Conservation (phyloP, 2,329 filamentous ascomycete genomes). For the Aspergillus versicolor region DNA sequence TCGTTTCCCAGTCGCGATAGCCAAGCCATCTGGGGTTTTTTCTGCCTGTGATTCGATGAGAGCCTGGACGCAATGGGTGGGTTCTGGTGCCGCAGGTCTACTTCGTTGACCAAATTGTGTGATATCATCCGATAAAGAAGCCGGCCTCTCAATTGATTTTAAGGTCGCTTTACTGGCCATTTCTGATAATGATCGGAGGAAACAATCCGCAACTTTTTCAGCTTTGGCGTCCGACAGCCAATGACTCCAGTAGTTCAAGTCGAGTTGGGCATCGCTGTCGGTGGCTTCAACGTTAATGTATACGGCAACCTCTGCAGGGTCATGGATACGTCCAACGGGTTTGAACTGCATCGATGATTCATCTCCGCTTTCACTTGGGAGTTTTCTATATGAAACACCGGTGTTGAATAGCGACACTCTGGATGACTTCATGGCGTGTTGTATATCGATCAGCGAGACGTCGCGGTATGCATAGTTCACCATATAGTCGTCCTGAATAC, state of each 20-base stretch:
- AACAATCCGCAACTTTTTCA: conserved; percentile 36
- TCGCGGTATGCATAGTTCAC: conserved; percentile 46
- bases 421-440: conserved; percentile 41
- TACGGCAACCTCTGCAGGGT: conserved; percentile 50
- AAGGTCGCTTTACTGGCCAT: conserved; percentile 25
- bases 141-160: conserved; percentile 17
- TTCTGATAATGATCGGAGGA: conserved; percentile 36
- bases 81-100: conserved; percentile 16
- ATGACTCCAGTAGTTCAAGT: conserved; percentile 44
- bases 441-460: conserved; percentile 47
- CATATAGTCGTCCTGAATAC: conserved; percentile 49
- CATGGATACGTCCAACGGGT: conserved; percentile 41
- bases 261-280: conserved; percentile 37
- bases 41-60: conserved; percentile 25
- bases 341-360: conserved; percentile 33
- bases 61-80: conserved; percentile 30
- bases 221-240: conserved; percentile 40
- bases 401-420: conserved; percentile 48
- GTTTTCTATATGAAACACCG: conserved; percentile 48
- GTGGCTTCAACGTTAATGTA: conserved; percentile 51
- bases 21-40: conserved; percentile 23
- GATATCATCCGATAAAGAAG: conserved; percentile 36
- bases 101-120: conserved; percentile 32
- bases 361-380: conserved; percentile 30
- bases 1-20: conserved; percentile 32